Conservation (phyloP, 2,329 filamentous ascomycete genomes). For the Colletotrichum incanum region DNA sequence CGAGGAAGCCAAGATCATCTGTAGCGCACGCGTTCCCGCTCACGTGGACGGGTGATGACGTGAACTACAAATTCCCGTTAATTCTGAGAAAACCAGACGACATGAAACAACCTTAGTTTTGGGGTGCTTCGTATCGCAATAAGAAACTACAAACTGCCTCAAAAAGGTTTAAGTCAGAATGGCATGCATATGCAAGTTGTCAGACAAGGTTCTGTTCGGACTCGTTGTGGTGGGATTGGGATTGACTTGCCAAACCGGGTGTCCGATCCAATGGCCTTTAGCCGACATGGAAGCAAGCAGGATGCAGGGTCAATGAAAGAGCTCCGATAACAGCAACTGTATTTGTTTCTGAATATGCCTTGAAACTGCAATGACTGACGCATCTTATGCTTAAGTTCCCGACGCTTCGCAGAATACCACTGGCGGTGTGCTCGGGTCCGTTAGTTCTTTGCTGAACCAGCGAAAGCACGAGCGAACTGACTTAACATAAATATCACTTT, state of each 20-base stretch:
- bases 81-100: conserved; percentile 8
- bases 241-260: conserved; percentile 13
- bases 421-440: too few relatives aligned
- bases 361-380: conserved; percentile 13
- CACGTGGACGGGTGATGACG: background rate
- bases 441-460: background rate
- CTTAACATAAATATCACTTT: background rate
- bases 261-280: conserved; percentile 18
- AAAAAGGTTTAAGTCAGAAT: conserved; percentile 4
- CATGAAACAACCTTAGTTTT: conserved; percentile 12
- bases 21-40: background rate
- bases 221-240: background rate
- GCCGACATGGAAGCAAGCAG: too few relatives aligned
- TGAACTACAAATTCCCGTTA: background rate
- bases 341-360: background rate
- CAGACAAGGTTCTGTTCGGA: conserved; percentile 5
- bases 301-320: background rate
- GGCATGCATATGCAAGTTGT: background rate
- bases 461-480: background rate
- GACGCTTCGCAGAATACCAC: background rate
- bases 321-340: background rate
- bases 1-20: background rate
- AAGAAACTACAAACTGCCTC: background rate
- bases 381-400: background rate
- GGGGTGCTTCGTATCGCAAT: conserved; percentile 2